Conservation (phyloP, 179 eudicot species). For the Gypsophila paniculata region DNA sequence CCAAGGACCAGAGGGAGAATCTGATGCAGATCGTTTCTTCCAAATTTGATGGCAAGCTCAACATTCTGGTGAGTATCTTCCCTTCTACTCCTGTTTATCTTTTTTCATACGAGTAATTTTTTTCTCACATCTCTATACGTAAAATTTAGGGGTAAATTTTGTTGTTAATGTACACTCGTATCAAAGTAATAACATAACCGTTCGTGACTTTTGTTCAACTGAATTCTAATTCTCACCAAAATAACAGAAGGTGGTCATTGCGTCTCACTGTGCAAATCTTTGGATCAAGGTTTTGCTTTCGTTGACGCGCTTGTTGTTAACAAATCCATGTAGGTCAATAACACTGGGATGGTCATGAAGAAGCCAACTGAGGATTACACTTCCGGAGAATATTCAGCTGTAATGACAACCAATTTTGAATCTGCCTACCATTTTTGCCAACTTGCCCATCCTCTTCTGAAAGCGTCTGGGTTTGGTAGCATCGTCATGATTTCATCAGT, state of each 20-base stretch:
- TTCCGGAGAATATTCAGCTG: constrained; percentile 40
- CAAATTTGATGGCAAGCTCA: constrained; percentile 44
- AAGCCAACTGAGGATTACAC: constrained; percentile 42
- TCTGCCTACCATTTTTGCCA: constrained; percentile 60
- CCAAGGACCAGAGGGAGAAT: constrained; percentile 27
- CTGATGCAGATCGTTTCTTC: constrained; percentile 38
- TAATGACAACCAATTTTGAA: constrained; percentile 56
- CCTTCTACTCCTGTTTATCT: background rate
- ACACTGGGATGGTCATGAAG: constrained; percentile 21
- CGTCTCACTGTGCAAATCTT: background rate
- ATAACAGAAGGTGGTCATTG: background rate
- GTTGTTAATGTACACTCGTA: too few relatives aligned
- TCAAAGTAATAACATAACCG: too few relatives aligned
- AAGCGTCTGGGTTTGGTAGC: constrained; percentile 55
- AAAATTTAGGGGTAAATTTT: too few relatives aligned
- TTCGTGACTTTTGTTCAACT: too few relatives aligned
- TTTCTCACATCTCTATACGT: too few relatives aligned
- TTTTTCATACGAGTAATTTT: too few relatives aligned
- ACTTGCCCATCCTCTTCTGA: constrained; percentile 58
- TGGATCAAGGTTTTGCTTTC: background rate
- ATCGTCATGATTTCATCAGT: constrained; percentile 61
- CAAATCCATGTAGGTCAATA: constrained; percentile 31
- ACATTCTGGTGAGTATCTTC: constrained; percentile 25
- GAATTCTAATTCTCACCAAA: too few relatives aligned
- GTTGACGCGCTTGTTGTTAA: background rate